Base-by-base conservation (phyloP, 176 grass and related monocot genomes). In the Aegilops umbellulata region DNA sequence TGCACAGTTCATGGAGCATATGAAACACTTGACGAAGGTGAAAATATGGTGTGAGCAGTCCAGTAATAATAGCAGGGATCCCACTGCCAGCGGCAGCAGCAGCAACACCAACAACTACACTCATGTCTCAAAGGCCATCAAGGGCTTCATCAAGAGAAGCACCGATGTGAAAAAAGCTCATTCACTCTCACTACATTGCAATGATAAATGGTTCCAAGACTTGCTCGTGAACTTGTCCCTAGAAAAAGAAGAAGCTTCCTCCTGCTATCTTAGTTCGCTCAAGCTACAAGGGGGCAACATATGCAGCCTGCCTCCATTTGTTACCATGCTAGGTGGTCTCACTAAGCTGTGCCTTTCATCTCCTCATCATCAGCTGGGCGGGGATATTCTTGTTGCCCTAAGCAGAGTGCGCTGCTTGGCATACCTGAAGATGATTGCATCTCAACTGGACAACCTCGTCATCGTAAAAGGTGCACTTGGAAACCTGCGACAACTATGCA, bases 201-300 rank as follows among this genome's bases (percentile, higher is more conserved):
- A 67, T 32, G 61, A 42, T 0, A 41, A 1, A 11, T 77, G 20
- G 10, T 12, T 0, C 5, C 60, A 85, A 53, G 42, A 55, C 20
- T 36, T 85, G 5, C 41, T 64, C 4, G 10, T 85, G 8, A 34
- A 67, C 12, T 39, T 85, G 5, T 25, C 13, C 14, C 73, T 67
- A 3, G 61, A 76, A 23, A 29, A 65, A 15, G 11, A 27, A 64
- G 4, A 64, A 27, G 61, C 10, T 2, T 9, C 61, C 61, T 65
- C 27, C 2, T 65, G 19, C 27, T 84, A 34, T 16, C 60, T 84
- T 23, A 76, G 27, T 2, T 84, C 58, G 5, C 58, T 84, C 19
- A 84, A 84, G 20, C 4, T 84, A 25, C 20, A 84, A 20, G 24
- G 61, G 61, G 71, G 39, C 11, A 24, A 76, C 29, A 30, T 84